These are phyloP conservation scores for Fusarium cicatricum DNA, from an alignment of 2,329 filamentous ascomycete species.

Conservation along the genomic window DNA sequence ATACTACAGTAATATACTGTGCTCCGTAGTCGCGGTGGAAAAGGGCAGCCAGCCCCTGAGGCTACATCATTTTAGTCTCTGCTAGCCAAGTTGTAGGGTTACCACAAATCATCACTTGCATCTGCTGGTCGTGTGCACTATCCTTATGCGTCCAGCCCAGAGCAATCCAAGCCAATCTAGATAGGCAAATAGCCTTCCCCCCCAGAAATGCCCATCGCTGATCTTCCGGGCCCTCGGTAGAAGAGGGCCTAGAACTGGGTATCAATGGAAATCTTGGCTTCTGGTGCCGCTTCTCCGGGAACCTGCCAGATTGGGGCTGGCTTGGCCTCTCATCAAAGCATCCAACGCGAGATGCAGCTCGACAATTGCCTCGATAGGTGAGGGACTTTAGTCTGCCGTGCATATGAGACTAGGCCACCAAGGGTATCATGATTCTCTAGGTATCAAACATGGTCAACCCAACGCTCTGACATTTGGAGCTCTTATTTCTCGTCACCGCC, in stretches of 20 bases:
- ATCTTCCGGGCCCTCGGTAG: conserved; percentile 2
- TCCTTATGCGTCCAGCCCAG: background rate
- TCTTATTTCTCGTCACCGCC: conserved; percentile 23
- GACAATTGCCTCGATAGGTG: background rate
- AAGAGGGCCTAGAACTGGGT: background rate
- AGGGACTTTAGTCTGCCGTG: background rate
- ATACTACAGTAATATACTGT: conserved; percentile 4
- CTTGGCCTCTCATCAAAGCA: conserved; percentile 13
- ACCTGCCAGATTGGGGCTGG: conserved; percentile 29
- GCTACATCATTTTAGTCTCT: conserved; percentile 18
- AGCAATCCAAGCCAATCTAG: background rate
- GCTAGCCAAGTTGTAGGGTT: conserved; percentile 11
- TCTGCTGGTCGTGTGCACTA: conserved; percentile 1
- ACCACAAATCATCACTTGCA: conserved; percentile 20
- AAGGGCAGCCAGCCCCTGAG: background rate
- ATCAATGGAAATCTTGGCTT: background rate
- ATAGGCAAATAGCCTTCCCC: conserved; percentile 21
- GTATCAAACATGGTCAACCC: too few species aligned
- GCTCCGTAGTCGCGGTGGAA: background rate
- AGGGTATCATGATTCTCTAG: conserved; percentile 9
- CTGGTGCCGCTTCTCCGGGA: conserved; percentile 32
- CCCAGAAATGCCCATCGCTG: background rate
- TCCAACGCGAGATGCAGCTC: conserved; percentile 2
- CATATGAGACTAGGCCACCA: conserved; percentile 1
- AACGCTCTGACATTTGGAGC: conserved; percentile 17